These are phyloP conservation scores for Metschnikowia cerradonensis DNA, from an alignment of 805 yeast species.

Conservation along the genomic window DNA sequence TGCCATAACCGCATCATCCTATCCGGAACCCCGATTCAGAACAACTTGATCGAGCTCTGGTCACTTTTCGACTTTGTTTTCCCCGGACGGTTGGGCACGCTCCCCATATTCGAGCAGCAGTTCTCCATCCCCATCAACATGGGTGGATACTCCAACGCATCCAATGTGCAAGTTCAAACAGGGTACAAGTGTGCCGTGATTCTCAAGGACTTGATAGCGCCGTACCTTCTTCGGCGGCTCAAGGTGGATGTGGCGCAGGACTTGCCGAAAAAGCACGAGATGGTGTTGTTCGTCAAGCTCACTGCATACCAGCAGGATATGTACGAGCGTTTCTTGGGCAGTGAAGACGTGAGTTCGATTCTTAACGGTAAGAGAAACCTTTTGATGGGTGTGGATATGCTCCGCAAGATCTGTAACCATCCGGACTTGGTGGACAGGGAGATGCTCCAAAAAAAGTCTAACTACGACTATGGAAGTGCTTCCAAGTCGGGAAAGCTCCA, in stretches of 20 bases:
- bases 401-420: slow-evolving; percentile 93
- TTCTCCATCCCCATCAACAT: slow-evolving; percentile 88
- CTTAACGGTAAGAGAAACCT: slow-evolving; percentile 75
- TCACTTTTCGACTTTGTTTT: slow-evolving; percentile 90
- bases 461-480: slow-evolving; percentile 51
- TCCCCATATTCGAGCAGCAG: slow-evolving; percentile 91
- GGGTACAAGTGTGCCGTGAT: slow-evolving; percentile 95
- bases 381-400: slow-evolving; percentile 81
- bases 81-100: slow-evolving; percentile 91
- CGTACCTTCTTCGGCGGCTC: slow-evolving; percentile 80
- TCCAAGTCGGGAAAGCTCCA: slow-evolving; percentile 83
- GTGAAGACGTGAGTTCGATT: slow-evolving; percentile 72
- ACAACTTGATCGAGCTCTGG: slow-evolving; percentile 90
- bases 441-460: slow-evolving; percentile 28
- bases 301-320: slow-evolving; percentile 72
- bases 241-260: slow-evolving; percentile 95
- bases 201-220: slow-evolving; percentile 80
- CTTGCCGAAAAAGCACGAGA: slow-evolving; percentile 86
- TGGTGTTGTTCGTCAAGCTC: slow-evolving; percentile 86
- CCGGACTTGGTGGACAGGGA: slow-evolving; percentile 73
- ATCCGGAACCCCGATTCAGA: slow-evolving; percentile 96
- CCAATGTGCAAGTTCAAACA: slow-evolving; percentile 91
- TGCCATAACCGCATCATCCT: slow-evolving; percentile 84
- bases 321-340: slow-evolving; percentile 69
- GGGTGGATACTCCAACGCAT: slow-evolving; percentile 98